Conservation (phyloP, 257 asterid genomes). For the Orobanche coerulescens region DNA sequence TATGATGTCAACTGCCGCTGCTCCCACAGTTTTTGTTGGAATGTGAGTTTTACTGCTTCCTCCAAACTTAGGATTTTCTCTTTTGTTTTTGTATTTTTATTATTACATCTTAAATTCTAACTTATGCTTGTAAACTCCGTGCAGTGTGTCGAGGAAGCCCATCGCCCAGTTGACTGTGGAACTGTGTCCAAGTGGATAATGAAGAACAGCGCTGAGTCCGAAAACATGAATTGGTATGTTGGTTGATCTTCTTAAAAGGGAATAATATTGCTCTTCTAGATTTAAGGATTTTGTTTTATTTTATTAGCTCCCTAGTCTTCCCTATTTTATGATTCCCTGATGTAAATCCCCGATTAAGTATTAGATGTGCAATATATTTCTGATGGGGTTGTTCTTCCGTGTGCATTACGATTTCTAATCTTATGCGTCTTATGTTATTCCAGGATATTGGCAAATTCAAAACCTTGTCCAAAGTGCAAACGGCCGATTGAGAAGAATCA, state of each 20-base stretch:
- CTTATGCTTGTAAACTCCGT: constrained; percentile 7
- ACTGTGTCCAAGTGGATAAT: constrained; percentile 47
- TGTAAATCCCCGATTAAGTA: background rate
- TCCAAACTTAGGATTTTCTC: background rate
- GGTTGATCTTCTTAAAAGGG: background rate
- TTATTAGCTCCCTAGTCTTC: background rate
- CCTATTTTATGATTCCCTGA: background rate
- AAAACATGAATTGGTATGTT: constrained; percentile 48
- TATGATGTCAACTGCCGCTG: constrained; percentile 80
- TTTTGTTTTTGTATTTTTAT: constrained; percentile 4
- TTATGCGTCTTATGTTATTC: constrained; percentile 22
- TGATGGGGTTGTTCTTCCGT: background rate
- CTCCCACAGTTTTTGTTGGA: constrained; percentile 87
- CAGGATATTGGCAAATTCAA: constrained; percentile 98
- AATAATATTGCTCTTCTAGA: background rate
- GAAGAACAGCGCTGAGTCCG: constrained; percentile 56
- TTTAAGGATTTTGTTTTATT: background rate
- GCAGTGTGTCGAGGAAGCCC: constrained; percentile 56
- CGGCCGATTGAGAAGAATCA: constrained; percentile 98
- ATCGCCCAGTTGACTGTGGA: constrained; percentile 49
- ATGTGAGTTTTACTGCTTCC: constrained; percentile 42
- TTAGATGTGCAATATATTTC: constrained; percentile 9
- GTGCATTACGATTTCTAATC: constrained; percentile 7
- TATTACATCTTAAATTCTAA: background rate
- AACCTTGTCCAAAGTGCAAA: constrained; percentile 99